Evolutionary conservation across 768 basidiomycete genomes (phyloP).

Genomic region (Russula olivacea): DNA sequence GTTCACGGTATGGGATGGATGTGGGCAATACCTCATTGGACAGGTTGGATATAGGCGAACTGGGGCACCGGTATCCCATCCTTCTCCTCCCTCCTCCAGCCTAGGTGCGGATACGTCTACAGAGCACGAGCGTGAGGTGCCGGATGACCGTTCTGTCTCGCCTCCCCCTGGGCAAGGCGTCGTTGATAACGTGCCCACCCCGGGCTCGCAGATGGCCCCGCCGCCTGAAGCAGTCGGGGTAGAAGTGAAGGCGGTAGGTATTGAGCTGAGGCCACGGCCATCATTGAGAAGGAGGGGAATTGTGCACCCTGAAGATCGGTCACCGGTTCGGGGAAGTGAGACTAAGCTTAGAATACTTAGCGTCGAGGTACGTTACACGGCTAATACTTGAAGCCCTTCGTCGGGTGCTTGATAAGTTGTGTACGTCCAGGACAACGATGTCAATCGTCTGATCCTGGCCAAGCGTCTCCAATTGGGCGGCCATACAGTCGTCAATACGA

Average conservation of each 20-base stretch:
- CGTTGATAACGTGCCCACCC: not conserved
- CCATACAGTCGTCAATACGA: constrained; percentile 57
- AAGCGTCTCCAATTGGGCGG: constrained; percentile 64
- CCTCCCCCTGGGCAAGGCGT: not conserved
- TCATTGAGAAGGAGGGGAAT: not conserved
- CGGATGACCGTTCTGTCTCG: not conserved
- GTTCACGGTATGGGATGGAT: not conserved
- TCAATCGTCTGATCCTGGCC: constrained; percentile 65
- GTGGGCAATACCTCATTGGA: not conserved
- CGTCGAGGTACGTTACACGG: constrained; percentile 50
- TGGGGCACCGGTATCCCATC: not conserved
- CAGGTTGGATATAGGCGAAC: not conserved
- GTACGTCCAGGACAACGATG: constrained; percentile 54
- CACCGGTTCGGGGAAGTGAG: constrained; percentile 15
- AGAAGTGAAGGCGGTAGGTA: not conserved
- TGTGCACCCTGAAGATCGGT: constrained; percentile 26
- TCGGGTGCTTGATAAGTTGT: constrained; percentile 1
- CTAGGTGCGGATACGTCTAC: not conserved
- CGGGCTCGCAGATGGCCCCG: not conserved
- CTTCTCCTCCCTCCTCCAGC: not conserved
- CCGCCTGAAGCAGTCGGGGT: not conserved
- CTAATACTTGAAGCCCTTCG: no score
- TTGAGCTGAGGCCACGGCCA: not conserved
- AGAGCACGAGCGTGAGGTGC: not conserved
- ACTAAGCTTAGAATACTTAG: constrained; percentile 48